Percentiles rank a stretch among this genome's conserved stretches.
phyloP scores from a whole-genome alignment of 352 stramenopile species.

The Phytophthora tentaculata region DNA sequence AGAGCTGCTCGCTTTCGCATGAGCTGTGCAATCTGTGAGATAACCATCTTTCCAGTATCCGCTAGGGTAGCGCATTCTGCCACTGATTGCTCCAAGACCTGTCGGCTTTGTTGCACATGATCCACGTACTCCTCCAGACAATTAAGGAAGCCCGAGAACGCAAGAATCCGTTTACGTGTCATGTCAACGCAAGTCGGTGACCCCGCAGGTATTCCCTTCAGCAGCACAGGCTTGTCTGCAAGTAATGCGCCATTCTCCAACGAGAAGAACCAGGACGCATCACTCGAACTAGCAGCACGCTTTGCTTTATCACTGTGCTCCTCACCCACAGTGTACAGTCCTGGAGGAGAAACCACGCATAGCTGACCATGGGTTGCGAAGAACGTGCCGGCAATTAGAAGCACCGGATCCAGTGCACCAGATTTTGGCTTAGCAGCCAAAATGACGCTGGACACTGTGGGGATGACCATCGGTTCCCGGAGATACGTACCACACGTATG shows the following conservation, averaged over 20 bases:
- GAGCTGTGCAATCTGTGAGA: slow-evolving; percentile 40
- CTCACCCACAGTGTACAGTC: slow-evolving; percentile 51
- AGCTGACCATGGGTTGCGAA: slow-evolving; percentile 64
- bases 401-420: slow-evolving; percentile 63
- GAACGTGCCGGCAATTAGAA: slow-evolving; percentile 78
- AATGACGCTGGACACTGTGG: slow-evolving; percentile 40
- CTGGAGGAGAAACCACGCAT: slow-evolving; percentile 70
- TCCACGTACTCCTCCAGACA: slow-evolving; percentile 69
- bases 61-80: slow-evolving; percentile 19
- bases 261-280: slow-evolving; percentile 80
- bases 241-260: slow-evolving; percentile 47
- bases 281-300: slow-evolving; percentile 50
- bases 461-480: slow-evolving; percentile 49
- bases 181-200: slow-evolving; percentile 70
- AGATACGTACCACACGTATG: slow-evolving; percentile 51
- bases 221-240: slow-evolving; percentile 42
- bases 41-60: slow-evolving; percentile 39
- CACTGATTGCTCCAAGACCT: background rate
- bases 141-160: slow-evolving; percentile 76
- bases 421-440: slow-evolving; percentile 41
- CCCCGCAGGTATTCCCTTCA: slow-evolving; percentile 67
- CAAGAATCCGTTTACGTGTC: slow-evolving; percentile 53
- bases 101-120: slow-evolving; percentile 19
- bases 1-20: slow-evolving; percentile 48
- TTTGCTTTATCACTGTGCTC: slow-evolving; percentile 49